Conservation (phyloP, 352 stramenopile species). For the Pythium dissotocum region DNA sequence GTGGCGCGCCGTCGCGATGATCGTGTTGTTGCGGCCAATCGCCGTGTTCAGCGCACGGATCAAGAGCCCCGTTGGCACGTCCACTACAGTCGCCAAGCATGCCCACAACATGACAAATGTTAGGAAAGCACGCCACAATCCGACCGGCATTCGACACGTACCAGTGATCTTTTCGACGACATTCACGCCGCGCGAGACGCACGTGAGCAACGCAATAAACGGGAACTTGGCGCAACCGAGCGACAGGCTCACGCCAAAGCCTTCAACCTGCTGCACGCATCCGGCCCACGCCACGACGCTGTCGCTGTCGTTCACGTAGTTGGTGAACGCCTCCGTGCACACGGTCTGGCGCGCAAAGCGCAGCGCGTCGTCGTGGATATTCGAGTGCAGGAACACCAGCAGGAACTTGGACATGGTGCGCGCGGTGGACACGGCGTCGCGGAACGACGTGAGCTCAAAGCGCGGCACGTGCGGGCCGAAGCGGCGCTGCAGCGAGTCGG, state of each 20-base stretch:
- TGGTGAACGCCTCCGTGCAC: constrained; percentile 69
- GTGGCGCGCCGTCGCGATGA: constrained; percentile 66
- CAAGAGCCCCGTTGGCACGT: constrained; percentile 55
- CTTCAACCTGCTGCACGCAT: constrained; percentile 78
- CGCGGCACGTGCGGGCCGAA: constrained; percentile 60
- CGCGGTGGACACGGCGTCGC: constrained; percentile 75
- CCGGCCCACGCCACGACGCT: constrained; percentile 82
- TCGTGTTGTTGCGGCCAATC: constrained; percentile 74
- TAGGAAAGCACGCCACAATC: neutral
- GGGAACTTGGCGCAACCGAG: constrained; percentile 82
- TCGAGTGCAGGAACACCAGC: constrained; percentile 84
- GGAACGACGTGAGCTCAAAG: constrained; percentile 84
- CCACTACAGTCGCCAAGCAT: constrained; percentile 33
- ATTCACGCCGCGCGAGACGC: constrained; percentile 73
- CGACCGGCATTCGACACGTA: constrained; percentile 16
- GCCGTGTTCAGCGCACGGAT: constrained; percentile 60
- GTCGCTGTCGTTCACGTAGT: constrained; percentile 80
- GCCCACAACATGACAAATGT: too few relatives aligned
- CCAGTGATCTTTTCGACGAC: constrained; percentile 86
- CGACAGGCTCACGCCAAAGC: constrained; percentile 79
- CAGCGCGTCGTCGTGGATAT: constrained; percentile 78
- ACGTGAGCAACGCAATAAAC: constrained; percentile 79
- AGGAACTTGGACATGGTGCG: constrained; percentile 84
- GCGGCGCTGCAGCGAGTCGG: constrained; percentile 48
- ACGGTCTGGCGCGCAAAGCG: constrained; percentile 72